Evolutionary conservation across 2,329 filamentous ascomycete species (phyloP).

Genomic region (Cladosporium sp.): DNA sequence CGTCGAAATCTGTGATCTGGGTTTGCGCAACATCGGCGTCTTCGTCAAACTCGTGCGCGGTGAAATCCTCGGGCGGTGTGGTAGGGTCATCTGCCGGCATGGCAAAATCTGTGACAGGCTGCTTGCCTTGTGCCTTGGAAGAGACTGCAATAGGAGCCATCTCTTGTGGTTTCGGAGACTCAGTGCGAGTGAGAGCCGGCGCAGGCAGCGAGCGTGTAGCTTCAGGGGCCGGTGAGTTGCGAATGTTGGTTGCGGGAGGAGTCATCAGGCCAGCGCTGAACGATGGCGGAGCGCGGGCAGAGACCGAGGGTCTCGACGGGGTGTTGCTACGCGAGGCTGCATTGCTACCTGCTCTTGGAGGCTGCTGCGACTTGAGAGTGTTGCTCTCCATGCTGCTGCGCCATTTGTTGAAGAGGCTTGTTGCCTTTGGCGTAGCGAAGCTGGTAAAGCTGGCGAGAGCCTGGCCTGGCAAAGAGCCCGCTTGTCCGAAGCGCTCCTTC

Average conservation of each 20-base stretch:
- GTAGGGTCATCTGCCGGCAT: conserved; percentile 24
- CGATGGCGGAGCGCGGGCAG: conserved; percentile 50
- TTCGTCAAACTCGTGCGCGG: conserved; percentile 58
- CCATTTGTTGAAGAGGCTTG: conserved; percentile 92
- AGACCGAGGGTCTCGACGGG: conserved; percentile 44
- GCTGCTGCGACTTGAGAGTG: conserved; percentile 41
- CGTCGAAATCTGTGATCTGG: conserved; percentile 53
- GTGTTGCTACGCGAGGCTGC: conserved; percentile 38
- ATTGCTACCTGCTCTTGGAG: conserved; percentile 34
- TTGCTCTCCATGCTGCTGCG: conserved; percentile 61
- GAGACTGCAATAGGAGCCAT: conserved; percentile 11
- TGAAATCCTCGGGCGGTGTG: conserved; percentile 36
- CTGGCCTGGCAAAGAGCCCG: conserved; percentile 46
- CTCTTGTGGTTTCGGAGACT: conserved; percentile 6
- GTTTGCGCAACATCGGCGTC: conserved; percentile 56
- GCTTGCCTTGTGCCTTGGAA: conserved; percentile 20
- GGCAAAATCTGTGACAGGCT: conserved; percentile 25
- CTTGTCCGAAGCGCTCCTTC: conserved; percentile 71
- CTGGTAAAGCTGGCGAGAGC: conserved; percentile 73
- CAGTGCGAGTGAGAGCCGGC: conserved; percentile 23
- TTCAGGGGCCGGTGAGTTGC: conserved; percentile 57
- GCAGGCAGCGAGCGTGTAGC: conserved; percentile 26
- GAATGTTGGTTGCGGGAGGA: conserved; percentile 75
- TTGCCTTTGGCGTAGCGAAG: conserved; percentile 78
- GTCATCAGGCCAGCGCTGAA: conserved; percentile 79